Conservation (phyloP, 257 asterid species). For the Apocynum venetum region DNA sequence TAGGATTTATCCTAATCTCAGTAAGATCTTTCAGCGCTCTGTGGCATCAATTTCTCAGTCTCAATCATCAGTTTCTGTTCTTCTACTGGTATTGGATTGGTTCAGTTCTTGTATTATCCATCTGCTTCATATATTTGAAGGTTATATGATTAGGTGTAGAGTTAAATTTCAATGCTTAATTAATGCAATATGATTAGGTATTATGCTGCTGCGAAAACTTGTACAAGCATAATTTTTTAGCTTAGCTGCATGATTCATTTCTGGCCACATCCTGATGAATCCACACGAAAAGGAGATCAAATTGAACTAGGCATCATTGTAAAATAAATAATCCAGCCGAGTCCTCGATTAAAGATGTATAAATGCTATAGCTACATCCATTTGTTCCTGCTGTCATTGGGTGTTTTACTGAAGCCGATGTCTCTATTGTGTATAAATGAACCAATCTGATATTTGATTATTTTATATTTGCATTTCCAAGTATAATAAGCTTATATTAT, state of each 20-base stretch:
- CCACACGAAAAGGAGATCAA: no score
- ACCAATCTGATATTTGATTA: neutral
- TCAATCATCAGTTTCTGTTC: constrained; percentile 66
- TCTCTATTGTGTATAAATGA: neutral
- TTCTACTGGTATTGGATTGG: constrained; percentile 54
- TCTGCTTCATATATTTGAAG: neutral
- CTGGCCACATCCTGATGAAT: neutral
- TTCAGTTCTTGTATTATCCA: neutral
- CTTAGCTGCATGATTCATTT: neutral
- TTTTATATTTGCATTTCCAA: neutral
- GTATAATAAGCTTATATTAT: neutral
- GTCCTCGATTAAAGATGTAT: neutral
- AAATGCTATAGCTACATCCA: neutral
- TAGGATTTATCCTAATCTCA: constrained; percentile 81
- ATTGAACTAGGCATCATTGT: neutral
- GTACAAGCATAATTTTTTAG: neutral
- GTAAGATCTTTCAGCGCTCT: constrained; percentile 75
- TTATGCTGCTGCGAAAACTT: neutral
- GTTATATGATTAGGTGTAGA: neutral
- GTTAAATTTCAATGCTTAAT: neutral
- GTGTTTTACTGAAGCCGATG: neutral
- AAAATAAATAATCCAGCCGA: neutral
- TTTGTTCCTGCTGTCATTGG: neutral
- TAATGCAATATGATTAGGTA: neutral
- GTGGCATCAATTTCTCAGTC: constrained; percentile 68